Evolutionary conservation across 257 asterid species (phyloP), one percentile per base, ranked within the genome.

Genomic region (Rauvolfia tetraphylla): DNA sequence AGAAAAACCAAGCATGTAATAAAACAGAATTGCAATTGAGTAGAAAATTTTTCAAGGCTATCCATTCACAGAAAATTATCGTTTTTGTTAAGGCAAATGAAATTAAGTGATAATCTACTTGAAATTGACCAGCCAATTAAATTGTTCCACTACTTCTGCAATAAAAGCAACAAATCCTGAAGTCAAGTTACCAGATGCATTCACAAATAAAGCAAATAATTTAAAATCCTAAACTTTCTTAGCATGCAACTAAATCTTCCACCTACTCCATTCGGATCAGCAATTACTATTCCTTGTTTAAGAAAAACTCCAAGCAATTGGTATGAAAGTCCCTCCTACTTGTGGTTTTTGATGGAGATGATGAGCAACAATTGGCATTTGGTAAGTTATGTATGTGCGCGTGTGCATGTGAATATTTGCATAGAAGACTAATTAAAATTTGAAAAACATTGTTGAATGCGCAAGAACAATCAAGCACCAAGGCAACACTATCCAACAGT

Each of bases 271-370:
- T 18, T 53, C 59, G 20, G 9, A 53, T 53, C 59, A 53, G 59
- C 25, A 53, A 53, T 53, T 22, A n/a, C n/a, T n/a, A n/a, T n/a
- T 53, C 25, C 25, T 48, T 48, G 54, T 48, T 48, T 48, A 48
- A 48, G 54, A 53, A 53, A 20, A 53, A 9, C 27, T 53, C 2
- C 8, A 53, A 18, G 8, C 4, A 18, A 53, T 56, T n/a, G 31
- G 63, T n/a, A 56, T 56, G 14, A 14, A n/a, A 56, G n/a, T 56
- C n/a, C 63, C 31, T 23, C 63, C 63, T 23, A 56, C 14, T 23
- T n/a, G 63, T n/a, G 63, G 63, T n/a, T 33, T 23, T 56, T 56
- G 63, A n/a, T 56, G 59, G 63, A 56, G 63, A 56, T 56, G 31
- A 54, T 23, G 7, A 20, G 22, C 61, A 54, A 33, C 31, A 56